Evolutionary conservation across 768 basidiomycete genomes (phyloP).

Genomic region (Suillus spraguei): DNA sequence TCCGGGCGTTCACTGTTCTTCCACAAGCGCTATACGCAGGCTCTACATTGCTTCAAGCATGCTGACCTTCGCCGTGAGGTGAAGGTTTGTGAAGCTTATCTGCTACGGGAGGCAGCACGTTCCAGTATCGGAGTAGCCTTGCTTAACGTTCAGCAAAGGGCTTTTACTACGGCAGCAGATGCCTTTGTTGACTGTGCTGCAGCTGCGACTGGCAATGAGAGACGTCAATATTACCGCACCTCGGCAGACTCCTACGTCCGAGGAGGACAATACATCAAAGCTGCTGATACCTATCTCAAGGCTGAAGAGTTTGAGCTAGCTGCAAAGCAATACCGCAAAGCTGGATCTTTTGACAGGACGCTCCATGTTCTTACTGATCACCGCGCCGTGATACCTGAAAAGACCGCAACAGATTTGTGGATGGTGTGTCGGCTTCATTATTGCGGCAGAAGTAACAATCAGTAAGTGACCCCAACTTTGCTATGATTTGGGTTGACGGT

Average conservation of each 20-base stretch:
- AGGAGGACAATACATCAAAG: slow-evolving; percentile 41
- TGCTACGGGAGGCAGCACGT: slow-evolving; percentile 53
- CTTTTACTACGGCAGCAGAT: slow-evolving; percentile 48
- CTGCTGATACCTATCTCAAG: slow-evolving; percentile 45
- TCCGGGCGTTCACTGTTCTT: slow-evolving; percentile 43
- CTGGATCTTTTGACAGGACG: slow-evolving; percentile 55
- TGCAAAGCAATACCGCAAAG: slow-evolving; percentile 49
- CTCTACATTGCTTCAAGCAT: slow-evolving; percentile 54
- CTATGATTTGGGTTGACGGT: background rate
- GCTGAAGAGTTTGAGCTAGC: slow-evolving; percentile 47
- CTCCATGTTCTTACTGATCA: slow-evolving; percentile 45
- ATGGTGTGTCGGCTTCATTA: slow-evolving; percentile 50
- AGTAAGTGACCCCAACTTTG: slow-evolving; percentile 23
- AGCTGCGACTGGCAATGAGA: slow-evolving; percentile 33
- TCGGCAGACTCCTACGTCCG: slow-evolving; percentile 51
- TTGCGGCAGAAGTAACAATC: slow-evolving; percentile 33
- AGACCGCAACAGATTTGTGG: slow-evolving; percentile 38
- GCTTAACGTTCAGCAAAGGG: slow-evolving; percentile 31
- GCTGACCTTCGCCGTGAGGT: slow-evolving; percentile 46
- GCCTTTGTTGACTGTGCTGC: slow-evolving; percentile 49
- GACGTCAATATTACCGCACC: slow-evolving; percentile 40
- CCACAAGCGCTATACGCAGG: slow-evolving; percentile 42
- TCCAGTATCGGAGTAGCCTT: slow-evolving; percentile 28
- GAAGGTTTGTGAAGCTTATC: slow-evolving; percentile 54
- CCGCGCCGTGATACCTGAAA: slow-evolving; percentile 30